Evolutionary conservation across 192 early-diverging fungal species (phyloP), one percentile per base, ranked within the genome.

Genomic region (Umbelopsis vinacea): DNA sequence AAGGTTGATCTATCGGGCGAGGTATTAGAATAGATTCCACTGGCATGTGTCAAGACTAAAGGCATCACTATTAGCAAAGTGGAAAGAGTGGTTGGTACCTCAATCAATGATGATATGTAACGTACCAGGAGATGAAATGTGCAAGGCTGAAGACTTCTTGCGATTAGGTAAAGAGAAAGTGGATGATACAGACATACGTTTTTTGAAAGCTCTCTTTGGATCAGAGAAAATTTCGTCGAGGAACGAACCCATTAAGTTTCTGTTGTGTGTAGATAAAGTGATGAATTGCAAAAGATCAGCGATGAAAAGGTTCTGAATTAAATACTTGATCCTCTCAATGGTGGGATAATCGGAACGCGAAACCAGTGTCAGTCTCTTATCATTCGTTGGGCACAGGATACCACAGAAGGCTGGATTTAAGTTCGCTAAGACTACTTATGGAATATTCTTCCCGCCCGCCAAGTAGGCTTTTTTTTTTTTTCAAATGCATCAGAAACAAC

Each of bases 191-290:
- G 57, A 63, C 57, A 63, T 37, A 0, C 57, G 26, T 17, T 29
- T 63, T 63, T 63, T 29, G 19, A 63, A 17, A 35, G 57, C 57
- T 6, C 26, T 63, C 57, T 63, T 63, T 4, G 57, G 17, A 55
- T 55, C 53, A 33, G 57, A 63, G 29, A 63, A n/a, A 6, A 63
- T n/a, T 29, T 63, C 57, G 17, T 63, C 57, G 15, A 63, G 33
- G 19, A 63, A 33, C 2, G 57, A 35, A 5, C 57, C 33, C 57
- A 63, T 63, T 0, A 33, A 57, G 29, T 29, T 29, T 1, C 29
- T 29, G 12, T 57, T 23, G 3, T 23, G 35, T 33, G 11, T 6
- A 12, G n/a, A 37, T 63, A 63, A 60, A 37, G 29, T 29, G 26
- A 38, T 14, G 35, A 38, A 37, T 43, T 43, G 40, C 1, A 43